A percentile compares a stretch with the other conserved stretches of the same genome.
Conservation (phyloP, 2,329 filamentous ascomycete species). For the Tolypocladium sp. region DNA sequence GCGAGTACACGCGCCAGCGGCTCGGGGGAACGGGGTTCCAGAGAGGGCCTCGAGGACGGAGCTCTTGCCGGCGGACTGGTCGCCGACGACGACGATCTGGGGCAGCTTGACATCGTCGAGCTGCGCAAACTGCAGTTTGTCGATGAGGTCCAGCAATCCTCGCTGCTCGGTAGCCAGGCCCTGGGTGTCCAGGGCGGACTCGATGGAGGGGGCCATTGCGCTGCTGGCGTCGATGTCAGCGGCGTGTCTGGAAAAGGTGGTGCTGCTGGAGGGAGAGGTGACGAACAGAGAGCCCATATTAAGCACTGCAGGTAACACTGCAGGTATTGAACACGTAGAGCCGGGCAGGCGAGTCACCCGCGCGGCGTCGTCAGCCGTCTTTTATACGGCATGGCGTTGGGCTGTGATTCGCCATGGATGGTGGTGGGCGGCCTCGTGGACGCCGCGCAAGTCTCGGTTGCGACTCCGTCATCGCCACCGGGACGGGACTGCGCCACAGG, state of each 20-base stretch:
- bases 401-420: background rate
- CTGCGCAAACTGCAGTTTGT: constrained; percentile 43
- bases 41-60: constrained; percentile 56
- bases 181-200: constrained; percentile 38
- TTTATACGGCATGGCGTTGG: background rate
- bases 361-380: background rate
- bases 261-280: background rate
- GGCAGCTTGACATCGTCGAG: constrained; percentile 45
- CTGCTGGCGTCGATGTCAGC: constrained; percentile 9
- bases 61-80: constrained; percentile 56
- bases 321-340: background rate
- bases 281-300: constrained; percentile 8
- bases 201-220: constrained; percentile 31
- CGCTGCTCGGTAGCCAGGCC: constrained; percentile 45
- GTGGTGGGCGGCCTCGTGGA: background rate
- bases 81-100: constrained; percentile 55
- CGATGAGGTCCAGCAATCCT: constrained; percentile 47
- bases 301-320: background rate
- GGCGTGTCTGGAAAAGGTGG: constrained; percentile 4
- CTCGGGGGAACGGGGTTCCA: constrained; percentile 50
- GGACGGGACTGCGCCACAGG: background rate
- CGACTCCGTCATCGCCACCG: background rate
- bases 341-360: background rate
- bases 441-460: background rate
- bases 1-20: constrained; percentile 51